phyloP scores from a whole-genome alignment of 768 basidiomycete genomes.

The Termitomyces sp. region DNA sequence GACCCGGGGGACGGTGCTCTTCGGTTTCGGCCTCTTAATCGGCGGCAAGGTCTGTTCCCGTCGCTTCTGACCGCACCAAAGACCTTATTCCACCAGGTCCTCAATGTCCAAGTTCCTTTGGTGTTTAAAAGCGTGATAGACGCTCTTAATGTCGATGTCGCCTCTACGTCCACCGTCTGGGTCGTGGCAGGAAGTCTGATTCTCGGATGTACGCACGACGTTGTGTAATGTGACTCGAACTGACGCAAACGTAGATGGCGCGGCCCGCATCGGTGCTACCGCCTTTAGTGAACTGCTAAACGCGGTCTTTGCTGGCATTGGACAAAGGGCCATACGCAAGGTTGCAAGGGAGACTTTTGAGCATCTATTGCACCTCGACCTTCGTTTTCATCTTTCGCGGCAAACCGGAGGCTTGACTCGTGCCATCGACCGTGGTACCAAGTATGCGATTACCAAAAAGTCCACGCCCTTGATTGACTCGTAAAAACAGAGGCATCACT shows the following conservation, averaged over 20 bases:
- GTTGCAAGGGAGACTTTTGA: conserved; percentile 96
- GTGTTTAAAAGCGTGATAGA: conserved; percentile 93
- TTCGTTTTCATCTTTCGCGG: conserved; percentile 87
- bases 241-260: conserved; percentile 59
- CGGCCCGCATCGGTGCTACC: conserved; percentile 84
- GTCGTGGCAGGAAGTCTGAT: conserved; percentile 86
- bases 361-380: conserved; percentile 85
- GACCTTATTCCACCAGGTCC: conserved; percentile 40
- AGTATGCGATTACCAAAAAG: conserved; percentile 41
- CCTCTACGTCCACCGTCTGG: conserved; percentile 77
- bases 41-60: conserved; percentile 67
- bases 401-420: conserved; percentile 96
- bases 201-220: conserved; percentile 71
- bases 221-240: neutral
- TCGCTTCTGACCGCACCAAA: neutral
- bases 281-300: conserved; percentile 91
- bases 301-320: conserved; percentile 93
- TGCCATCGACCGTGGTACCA: conserved; percentile 96
- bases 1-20: conserved; percentile 74
- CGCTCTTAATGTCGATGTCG: conserved; percentile 78
- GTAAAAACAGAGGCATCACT: conserved; percentile 73
- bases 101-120: conserved; percentile 98
- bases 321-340: conserved; percentile 89
- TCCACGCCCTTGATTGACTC: neutral
- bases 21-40: conserved; percentile 77